phyloP scores from a whole-genome alignment of 495 filamentous ascomycete species.

The Podospora anserina region DNA sequence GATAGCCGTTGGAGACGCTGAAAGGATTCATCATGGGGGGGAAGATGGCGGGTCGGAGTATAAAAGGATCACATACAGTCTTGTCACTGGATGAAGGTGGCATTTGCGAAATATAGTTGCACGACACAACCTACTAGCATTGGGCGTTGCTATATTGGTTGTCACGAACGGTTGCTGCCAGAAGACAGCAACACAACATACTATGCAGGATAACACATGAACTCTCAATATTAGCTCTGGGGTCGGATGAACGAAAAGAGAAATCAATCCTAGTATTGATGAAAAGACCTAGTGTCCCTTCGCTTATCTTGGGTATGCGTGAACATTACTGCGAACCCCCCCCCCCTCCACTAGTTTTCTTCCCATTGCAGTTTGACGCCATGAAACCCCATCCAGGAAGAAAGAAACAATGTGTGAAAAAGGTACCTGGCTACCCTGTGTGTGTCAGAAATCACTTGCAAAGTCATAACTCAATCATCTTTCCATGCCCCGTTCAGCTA shows the following conservation, averaged over 20 bases:
- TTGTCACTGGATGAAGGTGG: neutral
- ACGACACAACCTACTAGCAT: neutral
- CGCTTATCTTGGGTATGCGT: neutral
- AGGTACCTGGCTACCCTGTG: neutral
- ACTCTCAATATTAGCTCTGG: neutral
- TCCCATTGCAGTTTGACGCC: neutral
- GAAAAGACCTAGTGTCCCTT: neutral
- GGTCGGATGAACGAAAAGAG: neutral
- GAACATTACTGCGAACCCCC: neutral
- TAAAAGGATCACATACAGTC: neutral
- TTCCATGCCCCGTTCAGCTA: conserved; percentile 22
- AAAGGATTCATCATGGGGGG: neutral
- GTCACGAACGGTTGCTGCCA: neutral
- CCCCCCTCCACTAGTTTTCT: neutral
- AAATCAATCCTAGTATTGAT: neutral
- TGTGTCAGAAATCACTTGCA: neutral
- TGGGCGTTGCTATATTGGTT: neutral
- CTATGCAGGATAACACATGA: neutral
- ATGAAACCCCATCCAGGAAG: neutral
- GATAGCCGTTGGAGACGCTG: neutral
- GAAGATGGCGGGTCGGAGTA: neutral
- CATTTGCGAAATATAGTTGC: neutral
- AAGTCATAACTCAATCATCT: neutral
- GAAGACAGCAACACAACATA: neutral
- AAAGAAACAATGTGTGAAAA: neutral